A percentile compares a stretch with the other conserved stretches of the same genome.
Conservation (phyloP, 805 yeast genomes). For the Monosporozyma unispora region DNA sequence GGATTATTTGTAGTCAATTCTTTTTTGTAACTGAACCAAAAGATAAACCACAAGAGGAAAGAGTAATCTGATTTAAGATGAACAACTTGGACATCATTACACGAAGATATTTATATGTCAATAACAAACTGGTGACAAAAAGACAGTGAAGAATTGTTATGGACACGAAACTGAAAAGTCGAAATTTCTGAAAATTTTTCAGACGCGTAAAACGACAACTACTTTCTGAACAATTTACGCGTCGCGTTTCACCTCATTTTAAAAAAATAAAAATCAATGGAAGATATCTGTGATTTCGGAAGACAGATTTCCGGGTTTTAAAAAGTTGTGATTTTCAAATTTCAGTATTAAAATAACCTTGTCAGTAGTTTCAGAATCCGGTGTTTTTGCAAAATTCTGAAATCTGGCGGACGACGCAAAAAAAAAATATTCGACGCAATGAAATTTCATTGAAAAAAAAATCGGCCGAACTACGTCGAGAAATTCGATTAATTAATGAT, state of each 20-base stretch:
- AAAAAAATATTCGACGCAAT: neutral
- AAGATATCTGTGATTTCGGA: too few species aligned
- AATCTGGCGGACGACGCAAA: neutral
- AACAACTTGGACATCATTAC: neutral
- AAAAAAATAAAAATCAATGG: too few species aligned
- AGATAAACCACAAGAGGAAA: neutral
- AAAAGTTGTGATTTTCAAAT: too few species aligned
- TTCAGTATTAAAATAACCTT: too few species aligned
- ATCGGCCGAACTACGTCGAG: neutral
- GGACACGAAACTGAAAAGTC: neutral
- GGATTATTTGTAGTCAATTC: constrained; percentile 2
- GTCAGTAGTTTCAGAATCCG: neutral
- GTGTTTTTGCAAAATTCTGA: too few species aligned
- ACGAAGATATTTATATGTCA: neutral
- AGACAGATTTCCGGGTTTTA: neutral
- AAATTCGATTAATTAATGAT: neutral
- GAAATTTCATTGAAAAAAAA: neutral
- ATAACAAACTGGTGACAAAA: neutral
- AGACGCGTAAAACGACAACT: constrained; percentile 1
- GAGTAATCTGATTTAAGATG: neutral
- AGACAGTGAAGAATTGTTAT: neutral
- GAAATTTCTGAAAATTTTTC: constrained; percentile 1
- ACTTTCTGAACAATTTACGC: too few species aligned
- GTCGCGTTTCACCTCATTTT: too few species aligned
- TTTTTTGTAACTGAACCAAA: neutral